These are phyloP conservation scores for Diaporthe nobilis DNA, from an alignment of 2,329 filamentous ascomycete genomes.

Conservation along the genomic window DNA sequence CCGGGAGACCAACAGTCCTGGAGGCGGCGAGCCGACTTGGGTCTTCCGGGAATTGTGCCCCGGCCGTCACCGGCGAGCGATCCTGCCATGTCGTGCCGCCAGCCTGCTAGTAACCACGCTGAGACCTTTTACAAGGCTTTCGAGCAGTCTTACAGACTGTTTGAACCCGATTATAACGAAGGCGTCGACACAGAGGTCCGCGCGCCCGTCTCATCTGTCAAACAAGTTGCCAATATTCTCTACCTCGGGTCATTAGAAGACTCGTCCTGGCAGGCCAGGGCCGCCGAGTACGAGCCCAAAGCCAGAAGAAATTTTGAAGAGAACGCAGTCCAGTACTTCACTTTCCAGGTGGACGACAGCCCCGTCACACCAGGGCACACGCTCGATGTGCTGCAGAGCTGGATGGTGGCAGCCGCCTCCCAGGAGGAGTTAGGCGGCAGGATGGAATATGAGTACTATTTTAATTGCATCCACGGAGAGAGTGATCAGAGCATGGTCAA, in stretches of 20 bases:
- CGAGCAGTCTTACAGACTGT: background rate
- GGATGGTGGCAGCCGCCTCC: slow-evolving; percentile 8
- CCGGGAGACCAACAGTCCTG: background rate
- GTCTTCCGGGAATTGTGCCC: background rate
- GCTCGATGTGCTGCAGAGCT: slow-evolving; percentile 3
- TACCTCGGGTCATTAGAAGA: background rate
- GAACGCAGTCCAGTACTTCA: background rate
- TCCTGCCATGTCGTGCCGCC: too few species aligned
- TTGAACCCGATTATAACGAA: background rate
- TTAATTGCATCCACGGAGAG: background rate
- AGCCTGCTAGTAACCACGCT: background rate
- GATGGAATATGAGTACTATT: background rate
- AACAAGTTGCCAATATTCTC: slow-evolving; percentile 15
- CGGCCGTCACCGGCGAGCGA: background rate
- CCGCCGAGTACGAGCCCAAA: background rate
- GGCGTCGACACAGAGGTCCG: background rate
- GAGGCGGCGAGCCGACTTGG: slow-evolving; percentile 11
- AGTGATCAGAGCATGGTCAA: slow-evolving; percentile 20
- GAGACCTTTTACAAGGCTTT: slow-evolving; percentile 4
- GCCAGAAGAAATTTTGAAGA: background rate
- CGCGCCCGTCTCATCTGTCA: background rate
- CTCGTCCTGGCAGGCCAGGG: background rate
- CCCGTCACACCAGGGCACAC: slow-evolving; percentile 8
- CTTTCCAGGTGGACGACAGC: background rate
- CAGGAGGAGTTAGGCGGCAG: background rate